Evolutionary conservation across 2,329 filamentous ascomycete genomes (phyloP).

Genomic region (Colletotrichum tabaci): DNA sequence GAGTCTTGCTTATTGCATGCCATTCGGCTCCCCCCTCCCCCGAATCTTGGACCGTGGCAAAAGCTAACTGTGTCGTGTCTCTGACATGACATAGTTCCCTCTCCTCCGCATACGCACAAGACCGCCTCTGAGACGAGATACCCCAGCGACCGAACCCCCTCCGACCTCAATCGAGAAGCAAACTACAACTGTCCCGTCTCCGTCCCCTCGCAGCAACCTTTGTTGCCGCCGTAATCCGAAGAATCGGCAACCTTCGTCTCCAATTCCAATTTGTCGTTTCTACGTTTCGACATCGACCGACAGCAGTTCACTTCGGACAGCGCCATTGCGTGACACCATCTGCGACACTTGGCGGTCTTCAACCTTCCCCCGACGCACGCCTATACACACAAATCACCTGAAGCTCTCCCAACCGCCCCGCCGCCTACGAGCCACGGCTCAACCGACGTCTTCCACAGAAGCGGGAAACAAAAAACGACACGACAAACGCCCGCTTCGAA

Average conservation of each 20-base stretch:
- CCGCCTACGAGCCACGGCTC: slow-evolving; percentile 15
- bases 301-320: background rate
- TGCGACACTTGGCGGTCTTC: slow-evolving; percentile 31
- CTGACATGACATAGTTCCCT: background rate
- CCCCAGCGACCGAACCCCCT: background rate
- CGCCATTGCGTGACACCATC: slow-evolving; percentile 28
- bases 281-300: no score
- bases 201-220: background rate
- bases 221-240: background rate
- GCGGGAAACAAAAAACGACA: background rate
- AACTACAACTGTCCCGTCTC: slow-evolving; percentile 4
- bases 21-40: no score
- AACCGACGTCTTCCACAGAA: slow-evolving; percentile 6
- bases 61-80: slow-evolving; percentile 14
- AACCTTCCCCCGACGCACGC: background rate
- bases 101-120: background rate
- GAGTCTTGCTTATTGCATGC: background rate
- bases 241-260: background rate
- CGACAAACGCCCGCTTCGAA: background rate
- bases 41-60: background rate
- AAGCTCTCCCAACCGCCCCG: slow-evolving; percentile 2
- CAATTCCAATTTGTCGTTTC: background rate
- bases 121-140: slow-evolving; percentile 11
- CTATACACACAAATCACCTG: no score
- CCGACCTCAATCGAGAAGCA: background rate